Base-by-base conservation (phyloP, 2,329 filamentous ascomycete genomes). In the Xylaria sp. region DNA sequence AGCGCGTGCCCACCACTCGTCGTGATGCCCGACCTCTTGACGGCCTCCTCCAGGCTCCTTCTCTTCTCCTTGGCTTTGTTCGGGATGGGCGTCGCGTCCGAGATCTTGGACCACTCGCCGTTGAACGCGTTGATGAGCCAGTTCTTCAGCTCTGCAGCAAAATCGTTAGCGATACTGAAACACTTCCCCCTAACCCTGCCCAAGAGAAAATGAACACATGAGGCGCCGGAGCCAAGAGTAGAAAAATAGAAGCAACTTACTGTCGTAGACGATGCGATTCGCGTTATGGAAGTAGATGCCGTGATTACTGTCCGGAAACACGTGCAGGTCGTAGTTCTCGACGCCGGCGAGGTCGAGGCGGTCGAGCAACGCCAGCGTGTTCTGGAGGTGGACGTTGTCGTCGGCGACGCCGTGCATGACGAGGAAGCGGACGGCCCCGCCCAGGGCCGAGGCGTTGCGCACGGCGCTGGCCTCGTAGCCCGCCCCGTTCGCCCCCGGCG, bases 121-220 rank as follows among this genome's bases (percentile, higher is more conserved):
- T 97, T 97, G 71, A 99, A 99, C 1, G 94, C 94, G 70, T 97
- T 97, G 69, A 97, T 83, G 50, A 99, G 85, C 93, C 93, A 99
- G 70, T 90, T 92, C 53, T 81, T 86, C 26, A 96, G 72, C 74
- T 91, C 89, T 92, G 57, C 4, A 22, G 5, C 44, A n/a, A 19
- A n/a, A 21, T 18, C 2, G 68, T 77, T 60, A 79, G 74, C 50
- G 50, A 45, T 48, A 24, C 21, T 50, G 21, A 51, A 18, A 41
- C 39, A n/a, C n/a, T n/a, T n/a, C n/a, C n/a, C n/a, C n/a, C n/a
- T n/a, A n/a, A n/a, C n/a, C n/a, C n/a, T n/a, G n/a, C n/a, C n/a
- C n/a, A n/a, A n/a, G n/a, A n/a, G n/a, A n/a, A n/a, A n/a, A n/a
- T n/a, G n/a, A n/a, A n/a, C n/a, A n/a, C n/a, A n/a, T n/a, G n/a